Percentiles rank a stretch among this genome's conserved stretches.
These are phyloP conservation scores for Raddia guianensis DNA, from an alignment of 176 grass and related monocot genomes.

Conservation along the genomic window DNA sequence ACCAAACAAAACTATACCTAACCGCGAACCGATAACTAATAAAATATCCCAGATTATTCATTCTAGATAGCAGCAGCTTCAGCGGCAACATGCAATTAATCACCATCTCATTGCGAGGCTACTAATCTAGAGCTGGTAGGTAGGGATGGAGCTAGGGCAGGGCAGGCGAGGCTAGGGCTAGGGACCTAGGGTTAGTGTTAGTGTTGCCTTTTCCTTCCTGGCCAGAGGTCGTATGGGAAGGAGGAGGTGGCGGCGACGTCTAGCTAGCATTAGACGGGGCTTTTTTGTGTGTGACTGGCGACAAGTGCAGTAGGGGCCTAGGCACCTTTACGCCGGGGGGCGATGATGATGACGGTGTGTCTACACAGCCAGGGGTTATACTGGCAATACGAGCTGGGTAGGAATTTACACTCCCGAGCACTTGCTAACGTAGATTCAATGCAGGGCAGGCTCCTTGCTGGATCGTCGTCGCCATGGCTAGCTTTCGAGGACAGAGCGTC, in stretches of 20 bases:
- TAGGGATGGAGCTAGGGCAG: background rate
- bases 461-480: background rate
- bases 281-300: slow-evolving; percentile 25
- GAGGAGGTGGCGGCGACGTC: background rate
- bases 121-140: background rate
- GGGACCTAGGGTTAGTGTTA: background rate
- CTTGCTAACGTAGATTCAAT: too few species aligned
- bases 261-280: background rate
- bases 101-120: slow-evolving; percentile 39
- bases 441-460: too few species aligned
- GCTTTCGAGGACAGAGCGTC: background rate
- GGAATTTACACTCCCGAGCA: slow-evolving; percentile 13
- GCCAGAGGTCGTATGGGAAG: background rate
- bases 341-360: too few species aligned
- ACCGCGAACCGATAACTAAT: too few species aligned
- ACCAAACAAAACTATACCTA: too few species aligned
- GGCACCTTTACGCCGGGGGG: background rate
- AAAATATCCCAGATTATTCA: background rate
- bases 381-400: background rate
- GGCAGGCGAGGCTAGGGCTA: too few species aligned
- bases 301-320: background rate
- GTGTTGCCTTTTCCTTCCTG: background rate
- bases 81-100: slow-evolving; percentile 28
- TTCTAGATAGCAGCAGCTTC: background rate
- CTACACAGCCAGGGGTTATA: background rate